Evolutionary conservation across 371 early-diverging fungal genomes (phyloP).

Genomic region (Apophysomyces trapeziformis): DNA sequence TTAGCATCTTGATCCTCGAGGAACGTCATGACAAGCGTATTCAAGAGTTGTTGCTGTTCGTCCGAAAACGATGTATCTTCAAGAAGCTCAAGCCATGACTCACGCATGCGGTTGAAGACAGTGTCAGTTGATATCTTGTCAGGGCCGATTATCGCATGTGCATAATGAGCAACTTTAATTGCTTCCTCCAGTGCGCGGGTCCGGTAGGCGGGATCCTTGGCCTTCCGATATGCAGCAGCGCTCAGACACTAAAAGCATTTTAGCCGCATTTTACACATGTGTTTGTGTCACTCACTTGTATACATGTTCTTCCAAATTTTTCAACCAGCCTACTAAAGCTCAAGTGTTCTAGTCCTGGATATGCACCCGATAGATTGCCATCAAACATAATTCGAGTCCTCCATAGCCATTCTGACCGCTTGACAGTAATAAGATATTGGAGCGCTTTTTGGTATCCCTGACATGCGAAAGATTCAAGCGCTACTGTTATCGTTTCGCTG

Average conservation of each 20-base stretch:
- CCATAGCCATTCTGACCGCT: conserved; percentile 39
- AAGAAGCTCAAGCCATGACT: conserved; percentile 40
- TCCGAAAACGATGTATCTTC: conserved; percentile 22
- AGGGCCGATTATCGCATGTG: conserved; percentile 42
- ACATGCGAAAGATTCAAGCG: conserved; percentile 23
- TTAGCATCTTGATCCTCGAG: conserved; percentile 34
- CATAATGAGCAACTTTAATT: conserved; percentile 36
- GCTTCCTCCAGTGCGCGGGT: conserved; percentile 47
- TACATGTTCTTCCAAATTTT: conserved; percentile 33
- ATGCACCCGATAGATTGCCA: conserved; percentile 17
- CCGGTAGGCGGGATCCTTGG: conserved; percentile 34
- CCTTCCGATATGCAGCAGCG: conserved; percentile 29
- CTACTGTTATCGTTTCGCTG: conserved; percentile 16
- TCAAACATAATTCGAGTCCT: conserved; percentile 35
- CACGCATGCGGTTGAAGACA: conserved; percentile 30
- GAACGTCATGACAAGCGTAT: conserved; percentile 41
- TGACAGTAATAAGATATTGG: conserved; percentile 26
- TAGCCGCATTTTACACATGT: background rate
- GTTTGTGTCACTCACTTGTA: conserved; percentile 27
- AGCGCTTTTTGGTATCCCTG: conserved; percentile 25
- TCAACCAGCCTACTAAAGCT: conserved; percentile 24
- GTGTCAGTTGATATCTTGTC: conserved; percentile 29
- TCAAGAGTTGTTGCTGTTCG: conserved; percentile 37
- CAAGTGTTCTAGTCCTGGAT: conserved; percentile 25
- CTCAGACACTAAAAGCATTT: conserved; percentile 7